Conservation (phyloP, 768 basidiomycete species). For the Coprinopsis strossmayeri region DNA sequence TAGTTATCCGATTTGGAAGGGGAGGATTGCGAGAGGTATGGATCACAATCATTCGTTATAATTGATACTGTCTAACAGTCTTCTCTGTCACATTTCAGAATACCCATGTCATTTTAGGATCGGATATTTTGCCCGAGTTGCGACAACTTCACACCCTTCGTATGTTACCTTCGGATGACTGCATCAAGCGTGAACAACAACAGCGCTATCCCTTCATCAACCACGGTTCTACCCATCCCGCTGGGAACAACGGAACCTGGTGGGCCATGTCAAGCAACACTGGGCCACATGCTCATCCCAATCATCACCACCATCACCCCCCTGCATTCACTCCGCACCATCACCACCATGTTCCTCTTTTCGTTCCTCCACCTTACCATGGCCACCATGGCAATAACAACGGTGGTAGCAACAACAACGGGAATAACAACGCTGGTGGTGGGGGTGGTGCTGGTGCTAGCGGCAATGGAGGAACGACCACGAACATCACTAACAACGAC, state of each 20-base stretch:
- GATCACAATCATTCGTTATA: no score
- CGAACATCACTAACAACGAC: no score
- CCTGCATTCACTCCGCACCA: background rate
- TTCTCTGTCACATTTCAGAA: constrained; percentile 19
- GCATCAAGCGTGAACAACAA: constrained; percentile 8
- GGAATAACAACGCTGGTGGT: no score
- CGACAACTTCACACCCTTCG: constrained; percentile 19
- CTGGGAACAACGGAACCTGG: background rate
- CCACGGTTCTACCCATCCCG: background rate
- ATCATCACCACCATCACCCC: background rate
- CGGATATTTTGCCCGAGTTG: constrained; percentile 22
- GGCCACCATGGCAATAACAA: background rate
- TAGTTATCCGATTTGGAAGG: constrained; percentile 20
- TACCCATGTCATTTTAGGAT: constrained; percentile 23
- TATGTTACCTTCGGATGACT: constrained; percentile 10
- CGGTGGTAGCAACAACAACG: no score
- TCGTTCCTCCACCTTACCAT: background rate
- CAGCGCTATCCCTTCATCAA: background rate
- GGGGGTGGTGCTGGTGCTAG: no score
- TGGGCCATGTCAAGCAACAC: background rate
- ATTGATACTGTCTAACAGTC: no score
- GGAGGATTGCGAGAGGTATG: constrained; percentile 19
- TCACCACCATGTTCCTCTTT: background rate
- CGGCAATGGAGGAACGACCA: no score
- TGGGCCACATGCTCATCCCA: background rate